Evolutionary conservation across 1,284 basidiomycete species (phyloP), one percentile per base, ranked within the genome.

Genomic region (Takashimella koratensis): DNA sequence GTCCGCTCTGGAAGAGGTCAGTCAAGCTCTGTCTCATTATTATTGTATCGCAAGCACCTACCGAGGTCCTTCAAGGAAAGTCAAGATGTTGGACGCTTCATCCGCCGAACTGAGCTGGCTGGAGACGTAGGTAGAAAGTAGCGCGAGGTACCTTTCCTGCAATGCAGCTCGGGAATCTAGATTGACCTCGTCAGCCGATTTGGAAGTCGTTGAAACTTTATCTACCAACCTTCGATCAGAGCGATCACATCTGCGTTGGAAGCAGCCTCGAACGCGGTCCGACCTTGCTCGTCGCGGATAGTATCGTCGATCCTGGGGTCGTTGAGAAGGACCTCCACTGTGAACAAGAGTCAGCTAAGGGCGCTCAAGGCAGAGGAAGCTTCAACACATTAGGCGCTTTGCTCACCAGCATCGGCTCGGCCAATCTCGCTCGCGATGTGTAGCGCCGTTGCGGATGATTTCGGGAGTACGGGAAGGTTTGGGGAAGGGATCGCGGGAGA

Each of bases 351-450:
- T 60, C 47, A 58, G 58, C 24, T 47, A 10, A 12, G 8, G 41
- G 22, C 19, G 20, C 2, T n/a, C 24, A 40, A 19, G 12, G 20
- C 40, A 4, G 22, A 22, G 39, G n/a, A n/a, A n/a, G n/a, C n/a
- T n/a, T n/a, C n/a, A n/a, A n/a, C n/a, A n/a, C n/a, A n/a, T n/a
- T n/a, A 8, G 13, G 26, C 49, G 76, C 60, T 27, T 19, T 67
- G 62, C 53, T 66, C 57, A 57, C 80, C 85, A 8, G 90, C 83
- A 56, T 97, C 94, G 2, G 81, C 76, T 36, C 94, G 81, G 3
- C 88, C 88, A 1, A 93, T 80, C 1, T 86, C 85, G 0, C 88
- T 85, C 0, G 93, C 92, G 8, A 97, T 81, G 71, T 98, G 94
- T 0, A 97, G 80, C 0, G 93, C 81, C 0, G 92, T 93, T 5